These are phyloP conservation scores for Takashimella tepidaria DNA, from an alignment of 1,284 basidiomycete genomes.

Conservation along the genomic window DNA sequence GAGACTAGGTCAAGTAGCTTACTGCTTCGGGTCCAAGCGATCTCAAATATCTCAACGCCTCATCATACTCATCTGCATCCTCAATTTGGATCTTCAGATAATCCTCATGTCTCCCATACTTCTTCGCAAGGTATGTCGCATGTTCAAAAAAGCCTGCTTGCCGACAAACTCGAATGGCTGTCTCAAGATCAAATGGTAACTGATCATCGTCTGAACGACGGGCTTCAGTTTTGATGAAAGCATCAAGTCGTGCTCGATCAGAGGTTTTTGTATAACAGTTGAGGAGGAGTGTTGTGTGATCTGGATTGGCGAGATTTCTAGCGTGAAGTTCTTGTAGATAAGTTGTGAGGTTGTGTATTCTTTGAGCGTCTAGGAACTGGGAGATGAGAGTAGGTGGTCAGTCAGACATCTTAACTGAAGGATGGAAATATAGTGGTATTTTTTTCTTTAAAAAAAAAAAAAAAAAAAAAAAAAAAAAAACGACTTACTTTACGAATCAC, in stretches of 20 bases:
- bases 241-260: slow-evolving; percentile 79
- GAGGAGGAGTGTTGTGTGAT: slow-evolving; percentile 90
- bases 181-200: slow-evolving; percentile 92
- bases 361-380: slow-evolving; percentile 94
- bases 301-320: slow-evolving; percentile 82
- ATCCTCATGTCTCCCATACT: slow-evolving; percentile 86
- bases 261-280: slow-evolving; percentile 98
- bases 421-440: too few species aligned
- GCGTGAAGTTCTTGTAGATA: slow-evolving; percentile 94
- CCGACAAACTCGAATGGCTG: slow-evolving; percentile 90
- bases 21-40: slow-evolving; percentile 71
- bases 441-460: too few species aligned
- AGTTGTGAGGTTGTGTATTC: slow-evolving; percentile 88
- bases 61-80: slow-evolving; percentile 74
- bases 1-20: too few species aligned
- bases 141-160: slow-evolving; percentile 96
- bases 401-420: too few species aligned
- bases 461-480: not conserved
- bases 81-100: slow-evolving; percentile 93
- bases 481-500: slow-evolving; percentile 81
- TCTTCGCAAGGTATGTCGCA: slow-evolving; percentile 86
- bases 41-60: slow-evolving; percentile 76
- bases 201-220: slow-evolving; percentile 54
- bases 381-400: too few species aligned
- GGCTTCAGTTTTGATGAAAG: slow-evolving; percentile 84